Percentiles rank a stretch among this genome's conserved stretches.
Conservation (phyloP, 1,139 yeast species). For the Scheffersomyces segobiensis region DNA sequence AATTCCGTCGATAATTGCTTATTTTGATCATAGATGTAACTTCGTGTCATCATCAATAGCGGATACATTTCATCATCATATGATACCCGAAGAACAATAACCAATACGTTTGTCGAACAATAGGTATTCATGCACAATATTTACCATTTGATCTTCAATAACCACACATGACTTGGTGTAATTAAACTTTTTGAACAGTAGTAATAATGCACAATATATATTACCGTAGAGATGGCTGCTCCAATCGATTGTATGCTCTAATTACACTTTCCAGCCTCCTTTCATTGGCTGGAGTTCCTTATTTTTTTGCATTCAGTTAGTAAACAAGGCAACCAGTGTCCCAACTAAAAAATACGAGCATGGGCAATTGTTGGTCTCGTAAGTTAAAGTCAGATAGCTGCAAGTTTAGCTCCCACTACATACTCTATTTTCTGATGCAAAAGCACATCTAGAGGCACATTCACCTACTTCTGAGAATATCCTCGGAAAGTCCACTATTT, state of each 20-base stretch:
- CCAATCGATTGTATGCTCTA: not conserved
- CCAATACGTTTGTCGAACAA: not conserved
- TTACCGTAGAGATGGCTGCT: not conserved
- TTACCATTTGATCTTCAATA: not conserved
- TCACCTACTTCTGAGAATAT: not conserved
- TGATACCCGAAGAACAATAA: not conserved
- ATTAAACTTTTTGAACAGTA: not conserved
- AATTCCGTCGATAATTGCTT: not conserved
- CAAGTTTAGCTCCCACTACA: not conserved
- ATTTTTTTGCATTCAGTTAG: not conserved
- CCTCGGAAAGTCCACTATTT: not conserved
- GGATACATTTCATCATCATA: no score
- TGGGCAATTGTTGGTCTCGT: not conserved
- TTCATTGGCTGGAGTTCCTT: not conserved
- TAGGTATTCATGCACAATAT: not conserved
- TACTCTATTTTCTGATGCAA: not conserved
- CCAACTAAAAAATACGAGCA: not conserved
- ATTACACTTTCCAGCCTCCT: not conserved
- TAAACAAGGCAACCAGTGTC: not conserved
- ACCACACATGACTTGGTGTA: not conserved
- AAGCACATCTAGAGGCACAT: not conserved
- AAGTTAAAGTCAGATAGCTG: not conserved
- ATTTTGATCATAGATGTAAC: not conserved
- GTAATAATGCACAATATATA: not conserved
- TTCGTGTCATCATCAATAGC: not conserved